These are phyloP conservation scores for Colletotrichum limetticola DNA, from an alignment of 2,329 filamentous ascomycete genomes.

Conservation along the genomic window DNA sequence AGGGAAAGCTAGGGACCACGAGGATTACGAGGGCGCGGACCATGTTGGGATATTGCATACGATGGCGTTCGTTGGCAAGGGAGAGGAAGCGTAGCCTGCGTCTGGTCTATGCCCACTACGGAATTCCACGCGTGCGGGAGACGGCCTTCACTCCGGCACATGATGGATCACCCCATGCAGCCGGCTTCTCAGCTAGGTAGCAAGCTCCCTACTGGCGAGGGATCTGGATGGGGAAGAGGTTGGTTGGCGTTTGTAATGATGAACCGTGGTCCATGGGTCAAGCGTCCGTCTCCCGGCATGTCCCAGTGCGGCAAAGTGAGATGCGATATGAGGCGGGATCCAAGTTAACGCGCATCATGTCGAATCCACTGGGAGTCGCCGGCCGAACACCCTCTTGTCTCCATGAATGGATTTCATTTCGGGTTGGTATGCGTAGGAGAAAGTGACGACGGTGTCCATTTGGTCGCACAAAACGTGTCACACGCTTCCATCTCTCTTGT, in stretches of 20 bases:
- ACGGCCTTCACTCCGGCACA: slow-evolving; percentile 30
- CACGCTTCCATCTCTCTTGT: not conserved
- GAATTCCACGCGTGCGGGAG: slow-evolving; percentile 14
- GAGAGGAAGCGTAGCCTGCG: not conserved
- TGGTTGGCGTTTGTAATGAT: not conserved
- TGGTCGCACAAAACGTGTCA: slow-evolving; percentile 10
- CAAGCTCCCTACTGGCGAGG: not conserved
- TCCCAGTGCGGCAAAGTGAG: not conserved
- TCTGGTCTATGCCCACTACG: not conserved
- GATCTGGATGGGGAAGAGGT: not conserved
- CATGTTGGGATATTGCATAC: slow-evolving; percentile 11
- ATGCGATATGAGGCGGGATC: slow-evolving; percentile 8
- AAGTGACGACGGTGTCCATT: not conserved
- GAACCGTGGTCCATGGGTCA: not conserved
- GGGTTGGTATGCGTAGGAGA: not conserved
- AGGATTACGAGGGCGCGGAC: slow-evolving; percentile 12
- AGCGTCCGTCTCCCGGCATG: not conserved
- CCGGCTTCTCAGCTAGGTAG: not conserved
- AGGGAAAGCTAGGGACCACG: slow-evolving; percentile 13
- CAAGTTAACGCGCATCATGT: not conserved
- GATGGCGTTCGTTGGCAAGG: not conserved
- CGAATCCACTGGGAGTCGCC: slow-evolving; percentile 25
- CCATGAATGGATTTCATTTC: not conserved
- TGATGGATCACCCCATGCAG: slow-evolving; percentile 10
- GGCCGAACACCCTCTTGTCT: slow-evolving; percentile 20